Base-by-base conservation (phyloP, 1,284 basidiomycete species). In the Cryptococcus hybrid region DNA sequence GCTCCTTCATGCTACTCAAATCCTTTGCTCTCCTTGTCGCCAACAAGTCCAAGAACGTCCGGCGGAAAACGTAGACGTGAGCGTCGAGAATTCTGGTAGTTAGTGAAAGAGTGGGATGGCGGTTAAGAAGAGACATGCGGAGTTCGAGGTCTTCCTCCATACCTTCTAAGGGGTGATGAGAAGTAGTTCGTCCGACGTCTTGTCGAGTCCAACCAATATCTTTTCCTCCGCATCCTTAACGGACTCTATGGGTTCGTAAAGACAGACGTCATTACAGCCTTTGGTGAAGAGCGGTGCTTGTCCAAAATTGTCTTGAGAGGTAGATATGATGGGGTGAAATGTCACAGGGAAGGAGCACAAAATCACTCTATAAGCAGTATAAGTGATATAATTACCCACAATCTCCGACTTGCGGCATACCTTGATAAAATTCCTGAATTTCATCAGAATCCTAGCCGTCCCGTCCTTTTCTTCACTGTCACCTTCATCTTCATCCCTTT, bases 341-440 rank as follows among this genome's bases (percentile, higher is more conserved):
- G 76, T 97, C 93, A 74, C 92, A 95, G 1, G 93, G 89, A 1
- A 95, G 82, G n/a, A 97, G 76, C 44, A 96, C 84, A 74, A 96
- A 92, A 76, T 96, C 93, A 67, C 86, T 73, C 80, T 82, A 57
- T 30, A 24, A 47, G n/a, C 36, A 37, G 30, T 30, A 30, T 30
- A 30, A 30, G 30, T 4, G 30, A 30, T 30, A 30, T 30, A 30
- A 30, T 30, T 30, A 30, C 30, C 30, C 30, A 30, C 2, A 30
- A 30, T 30, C 3, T 30, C 30, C 30, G 30, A 4, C 47, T 13
- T n/a, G 35, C 43, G 48, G 62, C 68, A 46, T 12, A 76, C 77
- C 59, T 70, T 74, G 58, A 79, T 72, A 47, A 61, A 62, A 8
- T 66, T 61, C 54, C 70, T 68, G 66, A 77, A 78, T 30, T 73